phyloP scores from a whole-genome alignment of 164 flowering plant species.

The Piper betle region DNA sequence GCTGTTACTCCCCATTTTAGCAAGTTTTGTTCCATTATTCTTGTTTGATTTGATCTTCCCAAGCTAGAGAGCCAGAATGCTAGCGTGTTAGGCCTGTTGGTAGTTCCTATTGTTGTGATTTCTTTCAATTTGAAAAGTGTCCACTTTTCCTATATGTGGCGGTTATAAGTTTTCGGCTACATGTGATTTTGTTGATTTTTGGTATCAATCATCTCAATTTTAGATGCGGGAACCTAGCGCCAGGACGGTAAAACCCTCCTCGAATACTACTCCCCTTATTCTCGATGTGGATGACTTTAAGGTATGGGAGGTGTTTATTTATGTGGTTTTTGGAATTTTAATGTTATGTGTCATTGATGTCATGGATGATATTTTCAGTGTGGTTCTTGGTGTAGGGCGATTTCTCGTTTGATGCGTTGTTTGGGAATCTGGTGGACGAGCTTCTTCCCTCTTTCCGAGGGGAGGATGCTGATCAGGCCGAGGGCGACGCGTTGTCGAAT shows the following conservation, averaged over 20 bases:
- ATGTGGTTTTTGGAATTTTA: not conserved
- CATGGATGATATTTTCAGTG: not conserved
- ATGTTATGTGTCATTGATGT: not conserved
- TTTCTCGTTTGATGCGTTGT: slow-evolving; percentile 94
- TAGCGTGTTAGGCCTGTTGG: too few relatives aligned
- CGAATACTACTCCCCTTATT: slow-evolving; percentile 61
- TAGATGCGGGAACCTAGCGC: too few relatives aligned
- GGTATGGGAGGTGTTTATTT: slow-evolving; percentile 26
- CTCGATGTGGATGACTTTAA: slow-evolving; percentile 85
- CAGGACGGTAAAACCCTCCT: slow-evolving; percentile 18
- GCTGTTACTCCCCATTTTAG: too few relatives aligned
- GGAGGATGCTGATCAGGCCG: slow-evolving; percentile 57
- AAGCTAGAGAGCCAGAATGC: too few relatives aligned
- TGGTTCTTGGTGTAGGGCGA: slow-evolving; percentile 47
- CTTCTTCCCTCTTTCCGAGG: slow-evolving; percentile 72
- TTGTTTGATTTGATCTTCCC: too few relatives aligned
- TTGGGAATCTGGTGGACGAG: slow-evolving; percentile 85
- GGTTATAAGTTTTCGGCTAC: too few relatives aligned
- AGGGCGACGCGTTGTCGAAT: slow-evolving; percentile 61
- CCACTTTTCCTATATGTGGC: too few relatives aligned
- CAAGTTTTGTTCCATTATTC: too few relatives aligned
- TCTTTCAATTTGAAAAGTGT: too few relatives aligned
- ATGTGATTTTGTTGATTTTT: too few relatives aligned
- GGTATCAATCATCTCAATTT: too few relatives aligned
- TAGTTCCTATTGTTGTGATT: too few relatives aligned